phyloP scores from a whole-genome alignment of 345 rosid genomes.

The Eucalyptus marginata region DNA sequence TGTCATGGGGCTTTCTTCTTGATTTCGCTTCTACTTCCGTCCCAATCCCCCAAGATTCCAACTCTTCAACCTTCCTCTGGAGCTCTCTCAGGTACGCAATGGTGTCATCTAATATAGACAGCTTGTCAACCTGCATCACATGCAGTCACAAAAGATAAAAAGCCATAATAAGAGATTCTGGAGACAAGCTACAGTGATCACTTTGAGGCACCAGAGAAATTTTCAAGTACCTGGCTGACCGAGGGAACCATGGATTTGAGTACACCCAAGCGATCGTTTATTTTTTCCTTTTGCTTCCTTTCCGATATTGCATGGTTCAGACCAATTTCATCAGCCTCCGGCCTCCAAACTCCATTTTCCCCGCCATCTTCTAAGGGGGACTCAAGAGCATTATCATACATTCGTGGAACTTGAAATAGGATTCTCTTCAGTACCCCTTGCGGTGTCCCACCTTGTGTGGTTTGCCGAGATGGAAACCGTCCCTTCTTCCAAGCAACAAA shows the following conservation, averaged over 20 bases:
- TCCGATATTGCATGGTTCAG: constrained; percentile 33
- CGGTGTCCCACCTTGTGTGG: constrained; percentile 5
- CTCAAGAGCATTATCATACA: constrained; percentile 27
- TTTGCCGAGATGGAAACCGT: constrained; percentile 1
- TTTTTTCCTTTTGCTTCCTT: constrained; percentile 36
- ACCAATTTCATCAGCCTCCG: constrained; percentile 43
- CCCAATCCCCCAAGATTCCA: constrained; percentile 32
- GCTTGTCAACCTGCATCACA: constrained; percentile 54
- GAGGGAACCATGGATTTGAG: constrained; percentile 74
- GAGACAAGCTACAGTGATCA: background rate
- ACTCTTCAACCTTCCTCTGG: constrained; percentile 45
- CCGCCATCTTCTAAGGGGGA: constrained; percentile 17
- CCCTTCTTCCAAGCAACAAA: constrained; percentile 55
- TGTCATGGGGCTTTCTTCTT: constrained; percentile 38
- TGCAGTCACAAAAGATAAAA: background rate
- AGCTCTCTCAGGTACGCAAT: constrained; percentile 68
- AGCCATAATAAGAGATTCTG: background rate
- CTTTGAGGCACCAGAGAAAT: background rate
- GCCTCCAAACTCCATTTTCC: constrained; percentile 21
- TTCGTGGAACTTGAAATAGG: constrained; percentile 55
- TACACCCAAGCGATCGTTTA: constrained; percentile 39
- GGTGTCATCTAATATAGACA: constrained; percentile 75
- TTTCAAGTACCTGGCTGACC: constrained; percentile 46
- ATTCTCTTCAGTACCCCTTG: constrained; percentile 70
- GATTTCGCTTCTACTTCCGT: constrained; percentile 21